A percentile compares a stretch with the other conserved stretches of the same genome.
These are phyloP conservation scores for Penicillium psychrosexuale DNA, from an alignment of 2,329 filamentous ascomycete species.

Conservation along the genomic window DNA sequence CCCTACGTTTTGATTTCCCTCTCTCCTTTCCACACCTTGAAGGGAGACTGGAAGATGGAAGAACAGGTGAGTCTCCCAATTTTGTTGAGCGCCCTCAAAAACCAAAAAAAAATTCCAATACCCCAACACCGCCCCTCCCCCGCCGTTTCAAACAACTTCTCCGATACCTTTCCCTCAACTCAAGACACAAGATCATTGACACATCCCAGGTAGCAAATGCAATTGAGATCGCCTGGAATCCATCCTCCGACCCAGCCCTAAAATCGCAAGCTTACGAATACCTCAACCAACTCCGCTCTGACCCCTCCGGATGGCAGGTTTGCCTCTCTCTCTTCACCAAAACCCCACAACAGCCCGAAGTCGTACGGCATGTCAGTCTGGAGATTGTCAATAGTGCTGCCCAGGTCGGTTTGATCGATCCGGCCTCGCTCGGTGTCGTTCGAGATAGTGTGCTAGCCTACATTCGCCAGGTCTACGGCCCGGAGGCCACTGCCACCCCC, in stretches of 20 bases:
- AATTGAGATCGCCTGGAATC: slow-evolving; percentile 89
- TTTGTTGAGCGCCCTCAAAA: not conserved
- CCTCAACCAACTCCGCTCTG: slow-evolving; percentile 69
- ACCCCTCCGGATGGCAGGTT: slow-evolving; percentile 85
- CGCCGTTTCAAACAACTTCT: slow-evolving; percentile 15
- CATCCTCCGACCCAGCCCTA: slow-evolving; percentile 68
- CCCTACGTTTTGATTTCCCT: slow-evolving; percentile 24
- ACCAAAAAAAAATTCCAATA: slow-evolving; percentile 10
- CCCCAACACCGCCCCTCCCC: slow-evolving; percentile 14
- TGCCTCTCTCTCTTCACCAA: slow-evolving; percentile 83
- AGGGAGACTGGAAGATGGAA: slow-evolving; percentile 44
- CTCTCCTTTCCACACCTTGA: slow-evolving; percentile 22
- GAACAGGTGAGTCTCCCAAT: slow-evolving; percentile 38
- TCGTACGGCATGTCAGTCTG: slow-evolving; percentile 82
- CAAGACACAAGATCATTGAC: slow-evolving; percentile 18
- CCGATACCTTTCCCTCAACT: slow-evolving; percentile 5
- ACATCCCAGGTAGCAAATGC: slow-evolving; percentile 76
- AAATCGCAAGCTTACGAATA: slow-evolving; percentile 69
- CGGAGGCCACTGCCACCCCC: slow-evolving; percentile 51
- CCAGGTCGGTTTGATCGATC: slow-evolving; percentile 72
- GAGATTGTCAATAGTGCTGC: slow-evolving; percentile 93
- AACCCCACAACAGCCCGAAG: slow-evolving; percentile 70
- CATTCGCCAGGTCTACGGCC: slow-evolving; percentile 70
- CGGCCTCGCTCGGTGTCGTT: slow-evolving; percentile 68
- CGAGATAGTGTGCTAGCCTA: slow-evolving; percentile 81